Conservation (phyloP, 2,329 filamentous ascomycete genomes). For the Chrysoporthe austroafricana region DNA sequence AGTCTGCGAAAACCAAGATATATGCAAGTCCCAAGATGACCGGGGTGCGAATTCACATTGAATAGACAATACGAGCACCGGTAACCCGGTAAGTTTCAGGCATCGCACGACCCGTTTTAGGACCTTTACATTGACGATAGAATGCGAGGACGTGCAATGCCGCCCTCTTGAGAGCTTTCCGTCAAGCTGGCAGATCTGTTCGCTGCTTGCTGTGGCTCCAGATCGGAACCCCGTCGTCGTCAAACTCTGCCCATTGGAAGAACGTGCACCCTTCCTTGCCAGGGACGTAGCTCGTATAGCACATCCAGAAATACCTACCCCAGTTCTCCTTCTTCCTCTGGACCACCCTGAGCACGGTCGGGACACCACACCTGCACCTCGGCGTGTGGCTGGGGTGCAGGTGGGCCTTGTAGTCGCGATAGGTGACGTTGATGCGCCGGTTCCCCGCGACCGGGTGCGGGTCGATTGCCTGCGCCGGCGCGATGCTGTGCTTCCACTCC, state of each 20-base stretch:
- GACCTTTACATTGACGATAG: neutral
- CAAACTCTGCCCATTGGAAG: conserved; percentile 86
- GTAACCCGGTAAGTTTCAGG: too few species aligned
- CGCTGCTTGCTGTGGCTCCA: conserved; percentile 46
- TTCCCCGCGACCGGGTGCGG: conserved; percentile 83
- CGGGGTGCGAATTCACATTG: too few species aligned
- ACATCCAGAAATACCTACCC: conserved; percentile 90
- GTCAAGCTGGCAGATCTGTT: too few species aligned
- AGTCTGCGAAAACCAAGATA: too few species aligned
- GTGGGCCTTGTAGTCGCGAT: conserved; percentile 78
- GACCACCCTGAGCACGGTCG: conserved; percentile 73
- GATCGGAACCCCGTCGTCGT: conserved; percentile 80
- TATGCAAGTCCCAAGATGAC: too few species aligned
- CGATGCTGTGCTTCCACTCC: conserved; percentile 90
- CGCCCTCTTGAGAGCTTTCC: neutral
- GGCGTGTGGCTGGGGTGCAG: conserved; percentile 81
- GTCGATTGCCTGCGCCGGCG: conserved; percentile 74
- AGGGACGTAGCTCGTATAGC: conserved; percentile 74
- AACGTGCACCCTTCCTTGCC: conserved; percentile 72
- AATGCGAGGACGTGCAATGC: neutral
- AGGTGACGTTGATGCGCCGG: conserved; percentile 90
- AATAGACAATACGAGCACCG: too few species aligned
- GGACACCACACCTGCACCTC: conserved; percentile 73
- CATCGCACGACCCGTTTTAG: too few species aligned
- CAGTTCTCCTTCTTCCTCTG: conserved; percentile 76